phyloP scores from a whole-genome alignment of 768 basidiomycete species.

The Leccinum rimulosum region DNA sequence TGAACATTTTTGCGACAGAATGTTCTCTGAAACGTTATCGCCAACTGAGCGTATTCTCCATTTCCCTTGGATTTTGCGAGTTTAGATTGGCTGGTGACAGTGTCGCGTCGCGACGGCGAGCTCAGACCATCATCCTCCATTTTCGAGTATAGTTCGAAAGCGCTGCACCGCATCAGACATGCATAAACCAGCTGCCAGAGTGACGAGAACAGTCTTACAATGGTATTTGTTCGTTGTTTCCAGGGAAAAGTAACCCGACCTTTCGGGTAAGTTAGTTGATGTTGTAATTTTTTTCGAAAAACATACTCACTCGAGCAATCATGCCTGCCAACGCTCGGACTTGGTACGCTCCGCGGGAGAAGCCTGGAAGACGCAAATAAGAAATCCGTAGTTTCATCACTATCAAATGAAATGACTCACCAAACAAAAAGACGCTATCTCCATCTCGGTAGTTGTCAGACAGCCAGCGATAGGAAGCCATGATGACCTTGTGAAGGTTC shows the following conservation, averaged over 20 bases:
- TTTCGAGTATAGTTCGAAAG: slow-evolving; percentile 38
- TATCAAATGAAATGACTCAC: slow-evolving; percentile 17
- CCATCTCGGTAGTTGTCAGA: slow-evolving; percentile 37
- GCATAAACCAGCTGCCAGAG: background rate
- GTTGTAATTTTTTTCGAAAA: background rate
- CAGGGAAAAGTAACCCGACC: slow-evolving; percentile 42
- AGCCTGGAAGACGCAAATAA: slow-evolving; percentile 30
- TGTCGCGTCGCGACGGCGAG: slow-evolving; percentile 6
- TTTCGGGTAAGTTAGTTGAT: slow-evolving; percentile 7
- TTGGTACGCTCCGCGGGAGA: slow-evolving; percentile 49
- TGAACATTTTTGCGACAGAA: slow-evolving; percentile 35
- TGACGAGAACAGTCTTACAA: slow-evolving; percentile 26
- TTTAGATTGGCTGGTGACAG: slow-evolving; percentile 6
- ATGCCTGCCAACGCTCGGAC: slow-evolving; percentile 42
- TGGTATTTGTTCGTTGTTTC: slow-evolving; percentile 41
- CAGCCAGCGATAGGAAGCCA: slow-evolving; percentile 41
- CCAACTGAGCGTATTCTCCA: slow-evolving; percentile 20
- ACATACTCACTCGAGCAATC: slow-evolving; percentile 36
- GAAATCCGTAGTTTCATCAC: background rate
- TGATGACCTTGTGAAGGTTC: slow-evolving; percentile 35
- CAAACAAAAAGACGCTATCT: slow-evolving; percentile 42
- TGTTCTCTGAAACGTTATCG: slow-evolving; percentile 33
- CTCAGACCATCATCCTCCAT: slow-evolving; percentile 17
- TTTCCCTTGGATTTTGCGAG: slow-evolving; percentile 12
- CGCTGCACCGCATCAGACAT: slow-evolving; percentile 23